A percentile compares a stretch with the other conserved stretches of the same genome.
phyloP scores from a whole-genome alignment of 345 rosid genomes.

The Brassica carinata region DNA sequence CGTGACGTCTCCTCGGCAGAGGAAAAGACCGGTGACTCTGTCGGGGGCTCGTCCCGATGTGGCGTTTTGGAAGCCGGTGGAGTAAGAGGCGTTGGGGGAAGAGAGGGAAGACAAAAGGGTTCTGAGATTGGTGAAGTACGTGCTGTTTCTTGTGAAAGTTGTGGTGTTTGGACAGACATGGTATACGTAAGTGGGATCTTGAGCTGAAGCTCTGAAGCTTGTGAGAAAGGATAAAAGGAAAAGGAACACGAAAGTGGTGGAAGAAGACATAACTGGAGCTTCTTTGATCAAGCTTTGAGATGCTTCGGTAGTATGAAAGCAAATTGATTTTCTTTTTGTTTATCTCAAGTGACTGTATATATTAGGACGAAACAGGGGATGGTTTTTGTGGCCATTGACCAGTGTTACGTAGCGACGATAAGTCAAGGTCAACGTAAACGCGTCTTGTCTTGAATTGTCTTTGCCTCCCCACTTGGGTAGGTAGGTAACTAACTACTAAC shows the following conservation, averaged over 20 bases:
- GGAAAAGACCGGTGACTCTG: constrained; percentile 44
- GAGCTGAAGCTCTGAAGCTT: constrained; percentile 39
- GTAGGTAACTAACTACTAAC: background rate
- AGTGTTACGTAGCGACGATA: background rate
- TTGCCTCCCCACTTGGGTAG: background rate
- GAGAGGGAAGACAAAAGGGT: constrained; percentile 43
- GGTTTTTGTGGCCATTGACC: background rate
- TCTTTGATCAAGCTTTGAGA: background rate
- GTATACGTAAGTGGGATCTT: constrained; percentile 2
- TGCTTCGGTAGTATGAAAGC: background rate
- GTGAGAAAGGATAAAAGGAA: constrained; percentile 22
- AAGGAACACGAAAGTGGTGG: background rate
- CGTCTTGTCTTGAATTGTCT: constrained; percentile 3
- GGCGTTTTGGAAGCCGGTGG: constrained; percentile 47
- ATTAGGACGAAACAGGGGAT: background rate
- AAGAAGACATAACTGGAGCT: constrained; percentile 13
- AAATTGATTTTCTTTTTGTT: background rate
- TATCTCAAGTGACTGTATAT: background rate
- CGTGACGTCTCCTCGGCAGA: constrained; percentile 42
- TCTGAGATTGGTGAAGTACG: constrained; percentile 44
- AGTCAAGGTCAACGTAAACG: constrained; percentile 32
- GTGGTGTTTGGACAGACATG: background rate
- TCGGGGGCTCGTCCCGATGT: constrained; percentile 35
- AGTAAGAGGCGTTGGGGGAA: constrained; percentile 9
- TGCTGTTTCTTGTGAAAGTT: constrained; percentile 39